Percentiles rank a stretch among this genome's conserved stretches.
phyloP scores from a whole-genome alignment of 2,329 filamentous ascomycete genomes.

The Gaeumannomyces sp. region DNA sequence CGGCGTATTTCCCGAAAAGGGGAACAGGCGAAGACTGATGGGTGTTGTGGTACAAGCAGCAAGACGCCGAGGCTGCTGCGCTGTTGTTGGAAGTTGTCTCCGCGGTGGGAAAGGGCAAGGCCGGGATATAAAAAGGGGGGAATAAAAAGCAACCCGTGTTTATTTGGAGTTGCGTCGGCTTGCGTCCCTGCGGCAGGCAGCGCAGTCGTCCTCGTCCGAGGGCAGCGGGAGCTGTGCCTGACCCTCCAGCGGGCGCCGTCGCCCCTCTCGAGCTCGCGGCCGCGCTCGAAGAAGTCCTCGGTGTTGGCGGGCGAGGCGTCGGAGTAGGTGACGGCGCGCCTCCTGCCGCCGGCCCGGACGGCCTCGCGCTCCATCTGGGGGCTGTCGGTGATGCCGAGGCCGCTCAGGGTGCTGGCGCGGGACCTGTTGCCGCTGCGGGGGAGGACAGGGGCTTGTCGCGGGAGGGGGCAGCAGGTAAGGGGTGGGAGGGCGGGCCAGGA shows the following conservation, averaged over 20 bases:
- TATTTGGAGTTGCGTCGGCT: background rate
- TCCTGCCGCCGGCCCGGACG: background rate
- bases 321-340: background rate
- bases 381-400: background rate
- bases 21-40: background rate
- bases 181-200: slow-evolving; percentile 1
- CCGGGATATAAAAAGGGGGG: background rate
- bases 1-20: background rate
- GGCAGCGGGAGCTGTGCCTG: background rate
- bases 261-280: background rate
- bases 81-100: background rate
- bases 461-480: slow-evolving; percentile 1
- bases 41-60: background rate
- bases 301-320: background rate
- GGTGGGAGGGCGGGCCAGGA: background rate
- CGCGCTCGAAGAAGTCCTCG: slow-evolving; percentile 3
- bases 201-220: slow-evolving; percentile 5
- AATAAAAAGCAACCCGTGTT: background rate
- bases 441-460: too few species aligned
- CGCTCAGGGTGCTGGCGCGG: background rate
- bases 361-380: background rate
- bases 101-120: background rate
- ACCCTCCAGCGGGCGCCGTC: background rate
- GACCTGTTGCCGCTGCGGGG: background rate
- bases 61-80: background rate